These are phyloP conservation scores for Fusarium poae DNA, from an alignment of 2,329 filamentous ascomycete species.

Conservation along the genomic window DNA sequence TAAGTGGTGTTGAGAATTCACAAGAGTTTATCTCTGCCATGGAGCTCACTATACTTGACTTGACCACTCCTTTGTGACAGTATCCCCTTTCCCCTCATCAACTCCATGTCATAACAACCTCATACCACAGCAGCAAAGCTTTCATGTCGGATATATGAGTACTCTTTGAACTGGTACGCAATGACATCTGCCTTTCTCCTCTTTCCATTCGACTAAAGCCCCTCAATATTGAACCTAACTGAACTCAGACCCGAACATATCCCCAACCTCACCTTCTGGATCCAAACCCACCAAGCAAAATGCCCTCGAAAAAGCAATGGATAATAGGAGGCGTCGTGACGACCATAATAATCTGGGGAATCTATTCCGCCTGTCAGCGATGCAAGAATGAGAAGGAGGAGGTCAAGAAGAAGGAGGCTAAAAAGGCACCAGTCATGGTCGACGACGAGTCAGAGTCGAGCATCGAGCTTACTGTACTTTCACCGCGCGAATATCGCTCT, in stretches of 20 bases:
- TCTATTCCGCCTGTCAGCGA: not conserved
- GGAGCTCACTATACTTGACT: not conserved
- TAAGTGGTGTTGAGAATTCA: too few relatives aligned
- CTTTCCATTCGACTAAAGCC: not conserved
- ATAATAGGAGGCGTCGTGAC: too few relatives aligned
- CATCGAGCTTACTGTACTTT: not conserved
- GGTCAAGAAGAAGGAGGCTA: not conserved
- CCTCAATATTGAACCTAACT: not conserved
- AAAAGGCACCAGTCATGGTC: not conserved
- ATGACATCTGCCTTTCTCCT: not conserved
- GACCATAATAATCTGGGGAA: not conserved
- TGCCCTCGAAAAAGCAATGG: not conserved
- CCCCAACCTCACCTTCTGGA: not conserved
- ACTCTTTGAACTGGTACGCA: not conserved
- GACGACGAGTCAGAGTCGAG: not conserved
- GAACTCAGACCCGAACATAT: not conserved
- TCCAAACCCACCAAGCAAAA: not conserved
- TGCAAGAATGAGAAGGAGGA: not conserved
- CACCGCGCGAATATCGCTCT: not conserved
- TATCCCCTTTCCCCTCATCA: not conserved
- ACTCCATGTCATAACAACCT: not conserved
- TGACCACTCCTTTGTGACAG: not conserved
- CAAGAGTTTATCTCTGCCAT: not conserved
- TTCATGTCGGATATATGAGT: not conserved
- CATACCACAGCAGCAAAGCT: not conserved